Conservation (phyloP, 495 filamentous ascomycete genomes). For the Letharia columbiana region DNA sequence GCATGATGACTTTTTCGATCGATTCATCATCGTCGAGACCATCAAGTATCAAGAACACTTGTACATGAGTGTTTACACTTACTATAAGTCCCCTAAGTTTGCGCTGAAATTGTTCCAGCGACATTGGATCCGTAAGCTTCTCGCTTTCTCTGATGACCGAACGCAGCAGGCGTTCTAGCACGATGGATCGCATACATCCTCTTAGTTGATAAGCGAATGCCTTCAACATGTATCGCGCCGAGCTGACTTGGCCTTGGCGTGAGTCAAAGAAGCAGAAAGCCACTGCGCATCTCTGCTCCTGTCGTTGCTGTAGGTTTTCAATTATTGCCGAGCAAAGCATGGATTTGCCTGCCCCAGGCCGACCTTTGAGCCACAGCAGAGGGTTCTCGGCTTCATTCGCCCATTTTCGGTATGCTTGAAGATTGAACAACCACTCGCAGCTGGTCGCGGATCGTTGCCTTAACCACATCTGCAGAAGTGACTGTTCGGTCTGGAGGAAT, state of each 20-base stretch:
- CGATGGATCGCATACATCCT: too few species aligned
- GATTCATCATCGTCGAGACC: not conserved
- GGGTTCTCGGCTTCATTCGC: not conserved
- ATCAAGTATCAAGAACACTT: not conserved
- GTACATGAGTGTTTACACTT: not conserved
- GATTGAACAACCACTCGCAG: slow-evolving; percentile 5
- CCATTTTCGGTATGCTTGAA: slow-evolving; percentile 6
- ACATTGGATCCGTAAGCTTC: not conserved
- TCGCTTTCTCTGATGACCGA: not conserved
- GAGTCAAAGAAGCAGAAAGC: not conserved
- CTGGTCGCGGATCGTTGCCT: not conserved
- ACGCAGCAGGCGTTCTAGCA: not conserved
- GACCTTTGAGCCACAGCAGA: slow-evolving; percentile 8
- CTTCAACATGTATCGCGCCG: not conserved
- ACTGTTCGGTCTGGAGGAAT: not conserved
- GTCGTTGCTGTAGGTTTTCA: not conserved
- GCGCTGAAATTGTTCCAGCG: not conserved
- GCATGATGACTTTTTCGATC: not conserved
- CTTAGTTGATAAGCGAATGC: not conserved
- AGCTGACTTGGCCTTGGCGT: not conserved
- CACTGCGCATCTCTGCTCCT: not conserved
- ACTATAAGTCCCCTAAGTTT: not conserved
- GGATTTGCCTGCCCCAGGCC: slow-evolving; percentile 8
- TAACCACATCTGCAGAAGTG: not conserved
- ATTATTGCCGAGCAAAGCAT: not conserved